Evolutionary conservation across 1,284 basidiomycete genomes (phyloP), one percentile per base, ranked within the genome.

Genomic region (Puccinia horiana): DNA sequence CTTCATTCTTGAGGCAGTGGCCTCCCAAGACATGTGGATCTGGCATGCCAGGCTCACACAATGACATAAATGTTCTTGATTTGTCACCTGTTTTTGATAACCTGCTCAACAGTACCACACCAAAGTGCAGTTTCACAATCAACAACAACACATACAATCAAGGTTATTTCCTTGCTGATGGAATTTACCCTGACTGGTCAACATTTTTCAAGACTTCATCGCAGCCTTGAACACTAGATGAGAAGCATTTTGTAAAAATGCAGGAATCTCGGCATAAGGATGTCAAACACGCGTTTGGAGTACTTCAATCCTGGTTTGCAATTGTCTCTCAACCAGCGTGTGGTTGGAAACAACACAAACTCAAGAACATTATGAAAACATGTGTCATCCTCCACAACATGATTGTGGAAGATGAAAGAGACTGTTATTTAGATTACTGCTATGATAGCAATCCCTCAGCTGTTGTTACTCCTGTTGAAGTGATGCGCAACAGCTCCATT

Each of bases 301-400:
- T 76, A 20, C 23, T 76, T 0, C 61, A 78, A 54, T n/a, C 61
- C 12, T 0, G 29, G 0, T 67, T 78, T 52, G 23, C 44, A 6
- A 49, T 69, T 2, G 29, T 78, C 20, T 63, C n/a, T 18, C 16
- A 23, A 0, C 61, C 61, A 20, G 76, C 37, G 6, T 23, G 32
- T 52, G 49, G 47, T 14, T 65, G 76, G 76, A 52, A 78, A 20
- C 58, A 65, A 6, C 61, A 61, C 20, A 63, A 61, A 32, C 56
- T 67, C 2, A 16, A 2, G 0, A 32, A 44, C 3, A 63, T 76
- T 4, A 76, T 76, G 75, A 76, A 76, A 44, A 52, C 23, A 5
- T 73, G 70, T 52, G 29, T 73, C 23, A 73, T 73, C 70, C 70
- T 73, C 29, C 75, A 63, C 58, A 76, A 76, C 35, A 76, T 58